Evolutionary conservation across 2,329 filamentous ascomycete genomes (phyloP).

Genomic region (Ophiosphaerella korrae): DNA sequence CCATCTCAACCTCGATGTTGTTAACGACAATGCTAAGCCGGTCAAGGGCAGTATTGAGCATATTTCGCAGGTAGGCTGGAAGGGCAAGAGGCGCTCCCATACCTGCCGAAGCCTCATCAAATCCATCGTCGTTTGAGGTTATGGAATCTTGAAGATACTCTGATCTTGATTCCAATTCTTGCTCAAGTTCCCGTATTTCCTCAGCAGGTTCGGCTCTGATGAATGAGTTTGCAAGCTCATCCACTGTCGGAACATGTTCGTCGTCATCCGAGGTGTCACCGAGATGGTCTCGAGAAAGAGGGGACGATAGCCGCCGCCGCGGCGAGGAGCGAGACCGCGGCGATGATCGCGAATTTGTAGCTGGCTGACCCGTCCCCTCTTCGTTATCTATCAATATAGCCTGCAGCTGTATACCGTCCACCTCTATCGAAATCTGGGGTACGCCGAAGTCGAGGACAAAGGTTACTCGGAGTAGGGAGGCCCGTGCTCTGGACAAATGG

Average conservation of each 20-base stretch:
- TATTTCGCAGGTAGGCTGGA: constrained; percentile 71
- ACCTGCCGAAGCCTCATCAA: constrained; percentile 67
- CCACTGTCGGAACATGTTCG: constrained; percentile 65
- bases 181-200: constrained; percentile 71
- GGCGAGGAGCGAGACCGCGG: constrained; percentile 12
- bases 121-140: constrained; percentile 64
- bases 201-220: constrained; percentile 70
- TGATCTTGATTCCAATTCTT: constrained; percentile 67
- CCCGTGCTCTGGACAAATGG: constrained; percentile 73
- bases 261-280: constrained; percentile 37
- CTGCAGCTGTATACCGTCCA: constrained; percentile 78
- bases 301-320: constrained; percentile 10
- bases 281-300: constrained; percentile 11
- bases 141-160: constrained; percentile 67
- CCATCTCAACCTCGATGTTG: constrained; percentile 69
- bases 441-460: constrained; percentile 88
- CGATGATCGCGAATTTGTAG: constrained; percentile 1
- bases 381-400: constrained; percentile 31
- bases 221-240: constrained; percentile 78
- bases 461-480: constrained; percentile 77
- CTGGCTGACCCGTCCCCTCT: constrained; percentile 8
- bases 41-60: constrained; percentile 75
- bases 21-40: constrained; percentile 70
- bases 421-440: constrained; percentile 79
- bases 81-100: constrained; percentile 73